Percentiles rank a stretch among this genome's conserved stretches.
Evolutionary conservation across 2,329 filamentous ascomycete genomes (phyloP).

Genomic region (Passalora sequoiae): DNA sequence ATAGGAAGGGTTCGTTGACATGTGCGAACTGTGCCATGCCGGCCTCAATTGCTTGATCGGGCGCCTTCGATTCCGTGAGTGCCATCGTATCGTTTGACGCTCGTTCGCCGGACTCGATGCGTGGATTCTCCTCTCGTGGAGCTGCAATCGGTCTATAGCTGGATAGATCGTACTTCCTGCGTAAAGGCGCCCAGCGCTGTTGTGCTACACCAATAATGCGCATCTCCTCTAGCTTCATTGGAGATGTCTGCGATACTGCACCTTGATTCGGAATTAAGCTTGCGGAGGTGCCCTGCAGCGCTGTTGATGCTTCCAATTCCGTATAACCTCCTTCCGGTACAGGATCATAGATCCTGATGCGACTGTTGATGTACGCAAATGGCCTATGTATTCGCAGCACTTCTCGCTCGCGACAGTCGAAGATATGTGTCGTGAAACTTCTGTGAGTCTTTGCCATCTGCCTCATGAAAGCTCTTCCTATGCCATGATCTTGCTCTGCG

Average conservation of each 20-base stretch:
- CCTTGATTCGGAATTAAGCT: slow-evolving; percentile 42
- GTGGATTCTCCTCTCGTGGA: slow-evolving; percentile 34
- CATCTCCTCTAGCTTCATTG: slow-evolving; percentile 53
- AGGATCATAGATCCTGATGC: slow-evolving; percentile 54
- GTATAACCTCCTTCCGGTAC: slow-evolving; percentile 38
- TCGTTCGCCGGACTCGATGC: slow-evolving; percentile 34
- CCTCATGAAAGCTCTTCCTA: slow-evolving; percentile 52
- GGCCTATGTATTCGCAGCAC: slow-evolving; percentile 59
- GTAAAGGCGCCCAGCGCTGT: slow-evolving; percentile 58
- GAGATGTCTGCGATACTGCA: slow-evolving; percentile 48
- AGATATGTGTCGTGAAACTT: slow-evolving; percentile 61
- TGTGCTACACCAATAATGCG: slow-evolving; percentile 59
- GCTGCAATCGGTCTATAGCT: slow-evolving; percentile 44
- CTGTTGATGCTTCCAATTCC: slow-evolving; percentile 30
- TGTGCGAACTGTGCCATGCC: slow-evolving; percentile 58
- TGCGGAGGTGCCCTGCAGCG: slow-evolving; percentile 42
- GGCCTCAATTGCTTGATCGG: slow-evolving; percentile 34
- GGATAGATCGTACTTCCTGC: slow-evolving; percentile 62
- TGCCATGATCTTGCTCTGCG: slow-evolving; percentile 57
- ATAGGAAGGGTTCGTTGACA: slow-evolving; percentile 58
- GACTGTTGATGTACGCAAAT: slow-evolving; percentile 59
- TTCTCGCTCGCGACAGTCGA: slow-evolving; percentile 57
- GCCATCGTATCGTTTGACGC: slow-evolving; percentile 43
- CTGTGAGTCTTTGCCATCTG: slow-evolving; percentile 60
- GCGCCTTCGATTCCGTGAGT: slow-evolving; percentile 44